phyloP scores from a whole-genome alignment of 169 alveolate genomes.

The Eimeria brunetti region DNA sequence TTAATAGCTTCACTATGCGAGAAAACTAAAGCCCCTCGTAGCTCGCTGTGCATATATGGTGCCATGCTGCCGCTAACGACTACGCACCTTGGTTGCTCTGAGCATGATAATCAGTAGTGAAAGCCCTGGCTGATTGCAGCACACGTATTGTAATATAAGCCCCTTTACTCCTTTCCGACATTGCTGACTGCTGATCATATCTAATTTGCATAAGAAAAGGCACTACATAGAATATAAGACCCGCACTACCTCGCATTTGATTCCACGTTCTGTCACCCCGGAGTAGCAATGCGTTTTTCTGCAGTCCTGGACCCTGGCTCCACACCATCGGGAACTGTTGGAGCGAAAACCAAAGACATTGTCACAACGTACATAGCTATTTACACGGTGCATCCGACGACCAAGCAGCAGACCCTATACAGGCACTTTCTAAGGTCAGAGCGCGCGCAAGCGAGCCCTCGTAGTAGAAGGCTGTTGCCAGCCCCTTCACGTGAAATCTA shows the following conservation, averaged over 20 bases:
- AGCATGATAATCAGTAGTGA: neutral
- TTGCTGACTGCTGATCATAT: neutral
- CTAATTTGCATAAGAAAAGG: neutral
- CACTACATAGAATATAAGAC: neutral
- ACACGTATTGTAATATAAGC: neutral
- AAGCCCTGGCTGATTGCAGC: neutral
- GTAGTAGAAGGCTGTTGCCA: neutral
- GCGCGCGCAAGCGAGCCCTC: neutral
- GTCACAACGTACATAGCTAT: constrained; percentile 74
- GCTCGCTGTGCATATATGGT: neutral
- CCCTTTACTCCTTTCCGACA: neutral
- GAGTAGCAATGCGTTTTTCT: neutral
- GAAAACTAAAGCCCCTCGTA: neutral
- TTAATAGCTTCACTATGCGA: neutral
- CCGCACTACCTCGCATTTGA: neutral
- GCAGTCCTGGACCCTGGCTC: constrained; percentile 12
- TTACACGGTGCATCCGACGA: constrained; percentile 69
- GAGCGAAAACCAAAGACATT: neutral
- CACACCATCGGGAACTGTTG: neutral
- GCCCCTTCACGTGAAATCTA: neutral
- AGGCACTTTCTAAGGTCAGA: constrained; percentile 75
- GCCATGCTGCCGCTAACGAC: neutral
- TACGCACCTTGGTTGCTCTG: neutral
- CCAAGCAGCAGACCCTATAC: constrained; percentile 59
- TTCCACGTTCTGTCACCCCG: neutral